Evolutionary conservation across 805 yeast genomes (phyloP).

Genomic region (Yamadazyma phyllophila): DNA sequence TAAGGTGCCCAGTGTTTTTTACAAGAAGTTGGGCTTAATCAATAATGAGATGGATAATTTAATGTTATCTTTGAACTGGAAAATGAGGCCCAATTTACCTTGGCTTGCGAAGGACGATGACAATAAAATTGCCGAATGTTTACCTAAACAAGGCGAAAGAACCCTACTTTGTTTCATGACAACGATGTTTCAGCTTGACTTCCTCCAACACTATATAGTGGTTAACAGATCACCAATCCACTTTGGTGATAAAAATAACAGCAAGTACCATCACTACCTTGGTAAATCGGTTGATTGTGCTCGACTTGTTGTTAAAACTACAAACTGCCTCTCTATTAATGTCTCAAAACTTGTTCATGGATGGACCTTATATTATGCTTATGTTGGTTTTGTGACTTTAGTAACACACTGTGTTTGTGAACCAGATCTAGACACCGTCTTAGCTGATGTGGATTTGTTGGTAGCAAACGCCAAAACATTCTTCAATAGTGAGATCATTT

Average conservation of each 20-base stretch:
- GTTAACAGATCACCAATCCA: slow-evolving; percentile 29
- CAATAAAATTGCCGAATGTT: neutral
- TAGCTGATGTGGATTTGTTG: slow-evolving; percentile 22
- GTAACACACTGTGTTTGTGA: slow-evolving; percentile 21
- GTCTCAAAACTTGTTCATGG: slow-evolving; percentile 18
- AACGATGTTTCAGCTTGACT: slow-evolving; percentile 8
- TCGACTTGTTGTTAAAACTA: slow-evolving; percentile 22
- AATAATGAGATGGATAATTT: slow-evolving; percentile 22
- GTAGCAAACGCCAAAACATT: slow-evolving; percentile 18
- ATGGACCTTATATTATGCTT: slow-evolving; percentile 21
- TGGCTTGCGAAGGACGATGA: neutral
- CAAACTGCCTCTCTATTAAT: slow-evolving; percentile 11
- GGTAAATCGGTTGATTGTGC: slow-evolving; percentile 27
- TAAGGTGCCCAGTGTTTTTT: slow-evolving; percentile 12
- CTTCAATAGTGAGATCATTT: slow-evolving; percentile 7
- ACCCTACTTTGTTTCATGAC: neutral
- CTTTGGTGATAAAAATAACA: slow-evolving; percentile 13
- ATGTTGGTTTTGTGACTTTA: slow-evolving; percentile 24
- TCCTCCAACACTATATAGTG: slow-evolving; percentile 24
- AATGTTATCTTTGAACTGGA: slow-evolving; percentile 18
- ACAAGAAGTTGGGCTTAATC: slow-evolving; percentile 7
- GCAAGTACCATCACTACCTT: slow-evolving; percentile 16
- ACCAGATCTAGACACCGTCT: slow-evolving; percentile 9
- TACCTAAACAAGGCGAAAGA: neutral
- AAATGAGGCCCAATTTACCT: slow-evolving; percentile 17